Conservation (phyloP, 257 asterid genomes). For the Lycium barbarum region DNA sequence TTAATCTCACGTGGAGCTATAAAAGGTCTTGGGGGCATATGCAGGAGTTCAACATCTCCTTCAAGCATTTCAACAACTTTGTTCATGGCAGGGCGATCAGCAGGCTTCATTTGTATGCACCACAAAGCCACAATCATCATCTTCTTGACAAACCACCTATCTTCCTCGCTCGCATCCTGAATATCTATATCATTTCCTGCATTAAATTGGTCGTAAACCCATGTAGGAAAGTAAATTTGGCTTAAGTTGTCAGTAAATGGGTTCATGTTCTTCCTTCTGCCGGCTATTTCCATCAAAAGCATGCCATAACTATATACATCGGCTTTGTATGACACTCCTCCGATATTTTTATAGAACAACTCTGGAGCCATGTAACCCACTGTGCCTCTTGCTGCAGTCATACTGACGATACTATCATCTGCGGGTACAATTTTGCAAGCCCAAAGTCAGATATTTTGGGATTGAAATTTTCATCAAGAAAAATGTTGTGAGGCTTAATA, state of each 20-base stretch:
- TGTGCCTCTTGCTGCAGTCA: slow-evolving; percentile 47
- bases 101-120: slow-evolving; percentile 62
- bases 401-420: slow-evolving; percentile 32
- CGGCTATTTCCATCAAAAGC: slow-evolving; percentile 61
- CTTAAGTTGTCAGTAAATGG: slow-evolving; percentile 37
- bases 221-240: slow-evolving; percentile 53
- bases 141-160: slow-evolving; percentile 53
- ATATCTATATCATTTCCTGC: slow-evolving; percentile 48
- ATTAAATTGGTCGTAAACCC: slow-evolving; percentile 50
- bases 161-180: slow-evolving; percentile 44
- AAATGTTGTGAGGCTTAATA: slow-evolving; percentile 54
- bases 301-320: slow-evolving; percentile 70
- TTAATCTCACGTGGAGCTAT: slow-evolving; percentile 33
- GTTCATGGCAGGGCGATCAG: slow-evolving; percentile 54
- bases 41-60: slow-evolving; percentile 42
- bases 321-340: slow-evolving; percentile 52
- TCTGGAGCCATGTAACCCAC: slow-evolving; percentile 57
- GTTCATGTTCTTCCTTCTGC: slow-evolving; percentile 42
- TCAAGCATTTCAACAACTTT: slow-evolving; percentile 61
- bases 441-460: slow-evolving; percentile 59
- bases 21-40: slow-evolving; percentile 54
- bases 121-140: slow-evolving; percentile 55
- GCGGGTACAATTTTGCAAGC: slow-evolving; percentile 45
- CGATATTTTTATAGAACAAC: slow-evolving; percentile 45
- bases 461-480: slow-evolving; percentile 48